Evolutionary conservation across 2,329 filamentous ascomycete genomes (phyloP).

Genomic region (Fusarium torulosum): DNA sequence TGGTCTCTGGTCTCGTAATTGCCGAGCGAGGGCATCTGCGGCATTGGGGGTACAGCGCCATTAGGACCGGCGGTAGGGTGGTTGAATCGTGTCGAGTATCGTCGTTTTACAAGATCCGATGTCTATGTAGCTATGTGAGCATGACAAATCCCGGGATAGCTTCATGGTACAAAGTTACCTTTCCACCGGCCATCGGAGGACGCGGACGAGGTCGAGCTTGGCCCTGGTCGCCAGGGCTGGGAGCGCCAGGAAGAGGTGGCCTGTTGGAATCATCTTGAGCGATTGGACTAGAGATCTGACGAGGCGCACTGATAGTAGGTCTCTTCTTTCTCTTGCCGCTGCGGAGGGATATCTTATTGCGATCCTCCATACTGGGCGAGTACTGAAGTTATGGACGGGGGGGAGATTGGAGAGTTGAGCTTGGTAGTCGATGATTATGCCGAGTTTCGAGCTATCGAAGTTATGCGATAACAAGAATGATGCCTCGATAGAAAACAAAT

Average conservation of each 20-base stretch:
- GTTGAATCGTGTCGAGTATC: constrained; percentile 95
- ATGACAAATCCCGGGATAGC: constrained; percentile 17
- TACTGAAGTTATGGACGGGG: constrained; percentile 12
- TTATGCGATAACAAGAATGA: constrained; percentile 8
- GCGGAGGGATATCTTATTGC: constrained; percentile 72
- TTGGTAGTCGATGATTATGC: constrained; percentile 1
- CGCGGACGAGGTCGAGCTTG: constrained; percentile 58
- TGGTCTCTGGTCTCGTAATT: constrained; percentile 68
- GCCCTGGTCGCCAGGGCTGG: constrained; percentile 43
- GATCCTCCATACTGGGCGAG: constrained; percentile 65
- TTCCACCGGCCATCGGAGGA: constrained; percentile 66
- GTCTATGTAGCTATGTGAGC: constrained; percentile 60
- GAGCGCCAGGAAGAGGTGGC: constrained; percentile 41
- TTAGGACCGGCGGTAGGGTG: constrained; percentile 78
- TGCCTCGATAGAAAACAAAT: constrained; percentile 14
- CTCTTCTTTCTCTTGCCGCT: constrained; percentile 72
- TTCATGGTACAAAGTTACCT: constrained; percentile 56
- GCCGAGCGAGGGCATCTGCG: constrained; percentile 70
- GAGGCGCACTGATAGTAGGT: constrained; percentile 72
- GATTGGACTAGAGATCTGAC: constrained; percentile 73
- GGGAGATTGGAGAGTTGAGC: not conserved
- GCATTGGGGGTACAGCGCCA: constrained; percentile 77
- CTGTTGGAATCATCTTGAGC: constrained; percentile 61
- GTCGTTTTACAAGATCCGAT: constrained; percentile 88
- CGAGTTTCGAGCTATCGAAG: not conserved